These are phyloP conservation scores for Grosmannia huntii DNA, from an alignment of 2,329 filamentous ascomycete species.

Conservation along the genomic window DNA sequence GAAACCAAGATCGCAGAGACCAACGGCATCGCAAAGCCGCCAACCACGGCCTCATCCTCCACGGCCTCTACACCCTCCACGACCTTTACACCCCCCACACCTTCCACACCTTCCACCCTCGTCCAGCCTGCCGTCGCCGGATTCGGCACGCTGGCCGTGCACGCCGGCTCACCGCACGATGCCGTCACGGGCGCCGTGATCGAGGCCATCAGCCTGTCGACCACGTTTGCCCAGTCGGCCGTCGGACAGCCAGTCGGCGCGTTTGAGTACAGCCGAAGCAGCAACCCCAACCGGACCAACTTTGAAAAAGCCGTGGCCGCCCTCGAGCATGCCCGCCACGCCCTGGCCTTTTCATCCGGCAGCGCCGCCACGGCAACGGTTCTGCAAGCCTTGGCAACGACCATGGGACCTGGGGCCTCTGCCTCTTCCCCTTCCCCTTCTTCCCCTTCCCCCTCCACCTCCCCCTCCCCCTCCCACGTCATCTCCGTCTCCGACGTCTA, in stretches of 20 bases:
- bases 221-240: conserved; percentile 83
- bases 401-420: neutral
- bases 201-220: conserved; percentile 88
- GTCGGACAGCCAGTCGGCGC: conserved; percentile 78
- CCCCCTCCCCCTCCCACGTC: conserved; percentile 63
- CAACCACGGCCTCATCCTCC: no score
- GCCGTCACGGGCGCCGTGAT: conserved; percentile 90
- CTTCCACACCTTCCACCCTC: no score
- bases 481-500: conserved; percentile 97
- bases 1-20: no score
- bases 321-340: conserved; percentile 83
- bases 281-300: conserved; percentile 90
- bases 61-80: no score
- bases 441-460: no score
- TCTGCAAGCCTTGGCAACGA: conserved; percentile 71
- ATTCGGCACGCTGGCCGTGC: conserved; percentile 90
- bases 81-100: no score
- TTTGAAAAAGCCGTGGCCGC: conserved; percentile 87
- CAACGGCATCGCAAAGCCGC: neutral
- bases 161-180: conserved; percentile 85
- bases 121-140: conserved; percentile 19
- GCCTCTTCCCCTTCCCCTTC: no score
- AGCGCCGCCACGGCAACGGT: conserved; percentile 89
- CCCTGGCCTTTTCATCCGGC: conserved; percentile 87
- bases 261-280: conserved; percentile 88